phyloP scores from a whole-genome alignment of 1,284 basidiomycete genomes.

The Singerocomus inundabilis region DNA sequence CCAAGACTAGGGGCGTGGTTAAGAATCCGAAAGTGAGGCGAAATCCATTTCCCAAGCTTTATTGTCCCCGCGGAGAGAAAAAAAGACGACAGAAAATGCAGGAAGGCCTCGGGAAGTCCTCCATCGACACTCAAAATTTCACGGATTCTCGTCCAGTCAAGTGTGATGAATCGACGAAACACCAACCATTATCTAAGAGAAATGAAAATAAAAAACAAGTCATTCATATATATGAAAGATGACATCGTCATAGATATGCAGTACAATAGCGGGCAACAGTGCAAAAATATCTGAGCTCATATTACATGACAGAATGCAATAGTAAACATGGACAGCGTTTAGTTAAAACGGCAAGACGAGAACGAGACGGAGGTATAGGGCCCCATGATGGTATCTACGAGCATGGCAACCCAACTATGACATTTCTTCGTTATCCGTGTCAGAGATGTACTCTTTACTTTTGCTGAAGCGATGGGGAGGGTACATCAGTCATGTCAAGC shows the following conservation, averaged over 20 bases:
- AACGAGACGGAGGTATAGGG: neutral
- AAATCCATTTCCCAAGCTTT: too few species aligned
- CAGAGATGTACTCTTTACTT: conserved; percentile 75
- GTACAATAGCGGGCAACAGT: neutral
- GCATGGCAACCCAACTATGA: conserved; percentile 28
- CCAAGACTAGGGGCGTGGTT: too few species aligned
- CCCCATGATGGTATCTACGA: neutral
- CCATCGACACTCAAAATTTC: too few species aligned
- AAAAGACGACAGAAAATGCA: too few species aligned
- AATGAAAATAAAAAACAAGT: too few species aligned
- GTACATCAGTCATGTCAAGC: neutral
- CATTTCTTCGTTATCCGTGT: conserved; percentile 76
- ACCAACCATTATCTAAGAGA: too few species aligned
- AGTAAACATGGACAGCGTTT: neutral
- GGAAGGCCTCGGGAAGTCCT: too few species aligned
- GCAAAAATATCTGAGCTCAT: neutral
- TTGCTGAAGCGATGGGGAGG: conserved; percentile 45
- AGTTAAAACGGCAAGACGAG: neutral
- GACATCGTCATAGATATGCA: neutral
- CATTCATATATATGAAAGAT: neutral
- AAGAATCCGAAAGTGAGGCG: too few species aligned
- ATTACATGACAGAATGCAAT: neutral
- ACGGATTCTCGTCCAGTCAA: too few species aligned
- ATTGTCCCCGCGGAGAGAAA: too few species aligned
- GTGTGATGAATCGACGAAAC: too few species aligned